Base-by-base conservation (phyloP, 2,329 filamentous ascomycete genomes). In the Dactylellina sp. region DNA sequence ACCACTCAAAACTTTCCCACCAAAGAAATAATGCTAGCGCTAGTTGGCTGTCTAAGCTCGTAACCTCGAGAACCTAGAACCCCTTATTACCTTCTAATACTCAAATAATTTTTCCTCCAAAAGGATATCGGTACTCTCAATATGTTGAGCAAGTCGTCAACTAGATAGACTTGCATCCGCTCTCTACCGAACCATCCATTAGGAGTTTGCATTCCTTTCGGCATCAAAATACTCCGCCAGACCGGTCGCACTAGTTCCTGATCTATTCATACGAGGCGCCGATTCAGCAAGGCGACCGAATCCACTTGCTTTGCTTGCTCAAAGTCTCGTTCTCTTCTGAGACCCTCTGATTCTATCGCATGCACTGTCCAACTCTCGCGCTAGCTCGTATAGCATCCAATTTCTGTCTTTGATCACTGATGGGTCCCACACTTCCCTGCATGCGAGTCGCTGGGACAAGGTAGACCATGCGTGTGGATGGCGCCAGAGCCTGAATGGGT, bases 361-460 rank as follows among this genome's bases (percentile, higher is more conserved):
- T 52, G 11, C 11, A 42, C n/a, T 56, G n/a, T 46, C 28, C 46
- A 49, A 20, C 37, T 35, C 44, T 18, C 18, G 2, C 40, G 35
- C 50, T 57, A 65, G 40, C 61, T 40, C 14, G 14, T 55, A 28
- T 24, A 62, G 59, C 59, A 55, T 55, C 49, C 39, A 18, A 47
- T 37, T 64, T 46, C 60, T 53, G 24, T 63, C 39, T 64, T 49
- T 64, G n/a, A 64, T 55, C 20, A n/a, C 20, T 50, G 20, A 50
- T 37, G 47, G 49, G 60, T 39, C 39, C 39, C 60, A 53, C 47
- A 46, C 4, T 25, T 64, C 60, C 60, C 60, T 64, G 60, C 60
- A 64, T 55, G 47, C 32, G 35, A 55, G 47, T 55, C 49, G 39
- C 35, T 42, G 25, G 32, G 37, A 46, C 39, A 64, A 55, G 49